Evolutionary conservation across 1,139 yeast genomes (phyloP).

Genomic region (Suhomyces yuchorum): DNA sequence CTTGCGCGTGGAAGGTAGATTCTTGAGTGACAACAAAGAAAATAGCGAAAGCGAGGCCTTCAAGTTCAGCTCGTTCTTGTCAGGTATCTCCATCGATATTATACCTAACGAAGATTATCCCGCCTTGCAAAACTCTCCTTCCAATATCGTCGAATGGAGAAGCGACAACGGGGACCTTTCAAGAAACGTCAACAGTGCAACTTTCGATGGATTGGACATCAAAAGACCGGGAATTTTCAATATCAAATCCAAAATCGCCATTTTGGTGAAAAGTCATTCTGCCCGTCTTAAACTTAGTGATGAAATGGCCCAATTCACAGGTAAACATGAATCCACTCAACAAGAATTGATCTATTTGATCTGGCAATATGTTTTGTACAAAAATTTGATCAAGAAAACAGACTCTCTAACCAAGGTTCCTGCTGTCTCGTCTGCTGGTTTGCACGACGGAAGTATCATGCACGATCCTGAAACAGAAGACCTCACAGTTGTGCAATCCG

Average conservation of each 20-base stretch:
- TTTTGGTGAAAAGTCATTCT: slow-evolving; percentile 78
- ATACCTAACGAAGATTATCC: slow-evolving; percentile 48
- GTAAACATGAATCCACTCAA: slow-evolving; percentile 76
- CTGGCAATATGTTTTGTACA: slow-evolving; percentile 86
- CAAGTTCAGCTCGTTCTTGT: slow-evolving; percentile 78
- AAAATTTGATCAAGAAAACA: slow-evolving; percentile 57
- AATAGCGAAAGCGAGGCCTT: slow-evolving; percentile 28
- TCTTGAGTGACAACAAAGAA: slow-evolving; percentile 42
- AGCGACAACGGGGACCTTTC: slow-evolving; percentile 22
- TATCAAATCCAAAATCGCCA: slow-evolving; percentile 68
- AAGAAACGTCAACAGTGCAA: slow-evolving; percentile 16
- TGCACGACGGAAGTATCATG: slow-evolving; percentile 16
- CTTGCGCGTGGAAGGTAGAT: slow-evolving; percentile 81
- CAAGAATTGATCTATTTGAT: slow-evolving; percentile 82
- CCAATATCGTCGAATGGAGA: slow-evolving; percentile 49
- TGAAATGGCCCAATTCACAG: slow-evolving; percentile 66
- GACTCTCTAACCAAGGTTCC: slow-evolving; percentile 38
- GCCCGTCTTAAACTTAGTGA: slow-evolving; percentile 62
- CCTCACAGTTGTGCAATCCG: slow-evolving; percentile 60
- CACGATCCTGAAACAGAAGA: slow-evolving; percentile 33
- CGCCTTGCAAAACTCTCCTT: slow-evolving; percentile 31
- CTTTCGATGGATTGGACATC: slow-evolving; percentile 86
- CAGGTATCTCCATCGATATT: slow-evolving; percentile 82
- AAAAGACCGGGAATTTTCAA: slow-evolving; percentile 75
- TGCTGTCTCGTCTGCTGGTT: slow-evolving; percentile 34